Percentiles rank a stretch among this genome's conserved stretches.
phyloP scores from a whole-genome alignment of 1,284 basidiomycete genomes.

The Schizopora paradoxa region DNA sequence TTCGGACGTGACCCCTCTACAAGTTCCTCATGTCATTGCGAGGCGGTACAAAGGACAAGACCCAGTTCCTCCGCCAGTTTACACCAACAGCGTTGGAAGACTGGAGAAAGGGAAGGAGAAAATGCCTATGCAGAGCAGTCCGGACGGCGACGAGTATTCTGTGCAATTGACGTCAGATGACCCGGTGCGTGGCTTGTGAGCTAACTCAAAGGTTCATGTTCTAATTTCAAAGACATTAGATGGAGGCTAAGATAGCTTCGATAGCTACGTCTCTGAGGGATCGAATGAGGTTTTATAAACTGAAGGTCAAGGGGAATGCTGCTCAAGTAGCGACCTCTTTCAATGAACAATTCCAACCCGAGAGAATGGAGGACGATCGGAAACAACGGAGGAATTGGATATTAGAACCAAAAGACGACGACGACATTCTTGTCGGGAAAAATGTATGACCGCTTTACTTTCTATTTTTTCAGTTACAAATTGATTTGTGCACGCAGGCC shows the following conservation, averaged over 20 bases:
- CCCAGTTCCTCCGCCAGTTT: conserved; percentile 38
- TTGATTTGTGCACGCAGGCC: conserved; percentile 43
- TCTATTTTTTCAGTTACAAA: conserved; percentile 8
- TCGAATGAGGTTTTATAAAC: conserved; percentile 85
- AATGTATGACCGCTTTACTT: conserved; percentile 40
- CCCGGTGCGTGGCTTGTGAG: conserved; percentile 40
- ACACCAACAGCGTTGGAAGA: conserved; percentile 48
- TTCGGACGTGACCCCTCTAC: conserved; percentile 76
- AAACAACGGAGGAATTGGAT: conserved; percentile 85
- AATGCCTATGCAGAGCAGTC: conserved; percentile 18
- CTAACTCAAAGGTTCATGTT: neutral
- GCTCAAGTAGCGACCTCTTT: conserved; percentile 69
- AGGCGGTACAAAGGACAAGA: conserved; percentile 43
- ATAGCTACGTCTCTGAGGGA: conserved; percentile 73
- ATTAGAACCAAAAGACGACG: conserved; percentile 40
- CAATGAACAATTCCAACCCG: conserved; percentile 71
- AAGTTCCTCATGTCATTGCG: conserved; percentile 77
- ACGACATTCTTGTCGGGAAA: conserved; percentile 60
- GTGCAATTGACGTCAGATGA: conserved; percentile 46
- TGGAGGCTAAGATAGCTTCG: conserved; percentile 68
- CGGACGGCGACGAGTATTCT: conserved; percentile 42
- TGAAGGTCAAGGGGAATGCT: conserved; percentile 73
- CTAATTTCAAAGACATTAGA: conserved; percentile 33
- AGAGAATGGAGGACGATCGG: conserved; percentile 76
- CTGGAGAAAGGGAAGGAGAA: conserved; percentile 36